phyloP scores from a whole-genome alignment of 768 basidiomycete species.

The Hydnomerulius pinastri region DNA sequence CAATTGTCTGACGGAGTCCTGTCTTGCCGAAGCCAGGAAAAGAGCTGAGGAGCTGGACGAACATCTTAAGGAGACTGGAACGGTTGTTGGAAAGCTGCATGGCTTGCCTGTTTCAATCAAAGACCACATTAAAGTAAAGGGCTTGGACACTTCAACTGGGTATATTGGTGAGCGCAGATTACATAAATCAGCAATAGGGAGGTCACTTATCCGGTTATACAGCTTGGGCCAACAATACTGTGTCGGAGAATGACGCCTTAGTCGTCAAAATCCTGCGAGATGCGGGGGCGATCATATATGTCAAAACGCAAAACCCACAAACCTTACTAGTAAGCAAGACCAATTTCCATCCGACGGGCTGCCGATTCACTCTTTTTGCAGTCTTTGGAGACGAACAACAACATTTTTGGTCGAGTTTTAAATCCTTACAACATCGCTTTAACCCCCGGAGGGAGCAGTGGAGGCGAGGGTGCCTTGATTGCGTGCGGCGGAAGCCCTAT shows the following conservation, averaged over 20 bases:
- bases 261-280: slow-evolving; percentile 46
- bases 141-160: slow-evolving; percentile 41
- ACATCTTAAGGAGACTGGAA: slow-evolving; percentile 45
- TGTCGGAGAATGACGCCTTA: slow-evolving; percentile 43
- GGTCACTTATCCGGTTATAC: slow-evolving; percentile 18
- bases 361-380: slow-evolving; percentile 24
- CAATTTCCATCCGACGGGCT: neutral
- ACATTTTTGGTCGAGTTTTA: slow-evolving; percentile 55
- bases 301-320: slow-evolving; percentile 50
- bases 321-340: slow-evolving; percentile 44
- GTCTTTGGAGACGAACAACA: slow-evolving; percentile 56
- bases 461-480: slow-evolving; percentile 49
- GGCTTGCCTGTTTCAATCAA: slow-evolving; percentile 48
- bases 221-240: slow-evolving; percentile 42
- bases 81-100: slow-evolving; percentile 47
- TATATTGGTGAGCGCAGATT: slow-evolving; percentile 21
- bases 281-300: slow-evolving; percentile 47
- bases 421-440: slow-evolving; percentile 64
- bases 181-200: neutral
- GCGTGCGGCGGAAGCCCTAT: slow-evolving; percentile 43
- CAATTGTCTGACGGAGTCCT: slow-evolving; percentile 61
- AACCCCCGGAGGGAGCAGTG: slow-evolving; percentile 48
- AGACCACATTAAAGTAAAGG: slow-evolving; percentile 49
- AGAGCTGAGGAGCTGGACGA: slow-evolving; percentile 53
- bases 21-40: slow-evolving; percentile 50